Evolutionary conservation across 495 filamentous ascomycete genomes (phyloP), one percentile per base, ranked within the genome.

Genomic region (Chaetomium cochliodes): DNA sequence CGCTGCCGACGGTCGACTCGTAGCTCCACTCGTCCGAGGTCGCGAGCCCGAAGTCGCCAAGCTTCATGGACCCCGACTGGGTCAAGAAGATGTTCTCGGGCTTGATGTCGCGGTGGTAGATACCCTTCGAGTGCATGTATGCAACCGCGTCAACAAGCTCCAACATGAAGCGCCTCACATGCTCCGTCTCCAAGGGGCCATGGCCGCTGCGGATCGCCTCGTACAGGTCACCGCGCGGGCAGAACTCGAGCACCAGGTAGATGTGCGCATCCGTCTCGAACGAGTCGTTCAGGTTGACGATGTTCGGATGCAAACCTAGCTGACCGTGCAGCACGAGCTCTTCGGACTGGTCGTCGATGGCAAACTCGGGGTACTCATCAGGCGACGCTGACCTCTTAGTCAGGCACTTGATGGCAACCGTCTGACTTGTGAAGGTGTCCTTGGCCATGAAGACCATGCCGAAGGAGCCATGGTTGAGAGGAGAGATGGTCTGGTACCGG

Each of bases 71-170:
- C 26, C 96, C 93, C 57, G 87, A 84, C 64, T 92, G 84, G 67
- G 85, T 90, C 65, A 98, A 82, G 78, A 98, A 98, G 77, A 98
- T 96, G 79, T 98, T 98, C 83, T 98, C 94, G 9, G 94, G 94
- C 81, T 98, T 98, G 85, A 98, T 97, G 77, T 98, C 94, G 63
- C 94, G 92, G 75, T 98, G 94, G 77, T 93, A 97, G 69, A 98
- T 83, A 65, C 91, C 92, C 72, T 92, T 92, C 66, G 83, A 79
- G 73, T 98, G 94, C 82, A 97, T 91, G 77, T 90, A 91, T 55
- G 92, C 88, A 59, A 98, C 88, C 49, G 96, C 92, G 72, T 89
- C 88, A 58, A 98, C 82, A 23, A 98, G 86, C 77, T 98, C 87
- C 53, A 97, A 80, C 96, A 98, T 98, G 82, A 97, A 96, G 44